Evolutionary conservation across 805 yeast genomes (phyloP), one percentile per base, ranked within the genome.

Genomic region (Nakazawaea peltata): DNA sequence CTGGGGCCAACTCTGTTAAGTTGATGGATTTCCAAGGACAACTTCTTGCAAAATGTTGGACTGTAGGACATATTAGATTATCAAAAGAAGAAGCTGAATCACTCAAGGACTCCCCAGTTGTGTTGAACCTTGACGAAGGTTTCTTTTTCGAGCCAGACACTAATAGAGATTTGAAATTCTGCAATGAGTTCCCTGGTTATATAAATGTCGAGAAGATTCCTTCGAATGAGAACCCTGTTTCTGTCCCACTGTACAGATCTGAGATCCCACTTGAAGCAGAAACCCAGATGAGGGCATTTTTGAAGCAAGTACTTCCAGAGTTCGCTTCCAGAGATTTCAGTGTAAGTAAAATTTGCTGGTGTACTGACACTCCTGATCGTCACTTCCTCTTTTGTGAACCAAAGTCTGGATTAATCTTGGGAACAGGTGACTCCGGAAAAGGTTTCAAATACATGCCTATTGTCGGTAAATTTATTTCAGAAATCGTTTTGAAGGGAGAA

Each of bases 61-160:
- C 67, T 10, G 59, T 64, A 21, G 67, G 59, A 11, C 70, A 64
- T 40, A 56, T 63, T 22, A 50, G 54, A 42, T 39, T 64, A 5
- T 44, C 57, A 4, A 53, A 50, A 1, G 56, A 50, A 15, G 65
- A 64, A 41, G 56, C 60, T 17, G 28, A 32, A 6, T 26, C 36
- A 11, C 40, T 59, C 18, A 61, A 50, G 41, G 46, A 47, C 12
- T 41, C 49, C 8, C 70, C 69, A 1, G 66, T 64, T 9, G 46
- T 63, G 13, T 41, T 61, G 18, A 60, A 58, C 33, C 40, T 47
- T 16, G 67, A 62, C 25, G 52, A 53, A 35, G 69, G 70, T 0
- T 65, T 62, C 47, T 51, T 63, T 31, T 63, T 64, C 41, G 69
- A 63, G 34, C 66, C 68, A 7, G 67, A 60, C 42, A 15, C 23